These are phyloP conservation scores for Salmacisia buchloeana DNA, from an alignment of 1,284 basidiomycete genomes.

Conservation along the genomic window DNA sequence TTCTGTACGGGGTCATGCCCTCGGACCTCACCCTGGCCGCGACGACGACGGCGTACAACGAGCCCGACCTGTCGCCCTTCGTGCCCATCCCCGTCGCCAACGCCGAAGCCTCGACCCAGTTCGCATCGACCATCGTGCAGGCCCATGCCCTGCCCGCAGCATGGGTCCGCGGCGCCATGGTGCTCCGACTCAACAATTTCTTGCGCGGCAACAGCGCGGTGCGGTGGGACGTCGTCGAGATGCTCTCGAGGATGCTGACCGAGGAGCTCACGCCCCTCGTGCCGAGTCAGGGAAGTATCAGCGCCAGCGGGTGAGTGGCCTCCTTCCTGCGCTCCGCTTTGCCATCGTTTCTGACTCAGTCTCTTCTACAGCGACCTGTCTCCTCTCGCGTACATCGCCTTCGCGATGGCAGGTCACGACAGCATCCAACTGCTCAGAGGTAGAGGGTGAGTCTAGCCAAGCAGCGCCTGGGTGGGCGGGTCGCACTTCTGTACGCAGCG, in stretches of 20 bases:
- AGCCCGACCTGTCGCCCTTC: background rate
- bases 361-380: background rate
- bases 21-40: background rate
- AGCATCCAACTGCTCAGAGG: background rate
- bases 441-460: background rate
- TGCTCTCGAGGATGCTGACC: background rate
- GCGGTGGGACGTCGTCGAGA: background rate
- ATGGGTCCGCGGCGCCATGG: conserved; percentile 1
- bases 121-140: background rate
- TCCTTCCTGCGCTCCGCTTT: too few relatives aligned
- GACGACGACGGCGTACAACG: too few relatives aligned
- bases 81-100: background rate
- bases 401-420: background rate
- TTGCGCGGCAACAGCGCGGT: conserved; percentile 1
- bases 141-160: background rate
- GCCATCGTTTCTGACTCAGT: background rate
- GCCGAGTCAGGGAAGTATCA: conserved; percentile 7
- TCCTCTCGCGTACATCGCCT: background rate
- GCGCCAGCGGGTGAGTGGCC: conserved; percentile 4
- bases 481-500: background rate
- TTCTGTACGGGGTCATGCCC: background rate
- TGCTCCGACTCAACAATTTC: conserved; percentile 4
- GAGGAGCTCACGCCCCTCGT: background rate
- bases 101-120: background rate
- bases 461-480: too few relatives aligned